A percentile compares a stretch with the other conserved stretches of the same genome.
These are phyloP conservation scores for Pichia sp. DNA, from an alignment of 1,139 yeast genomes.

Conservation along the genomic window DNA sequence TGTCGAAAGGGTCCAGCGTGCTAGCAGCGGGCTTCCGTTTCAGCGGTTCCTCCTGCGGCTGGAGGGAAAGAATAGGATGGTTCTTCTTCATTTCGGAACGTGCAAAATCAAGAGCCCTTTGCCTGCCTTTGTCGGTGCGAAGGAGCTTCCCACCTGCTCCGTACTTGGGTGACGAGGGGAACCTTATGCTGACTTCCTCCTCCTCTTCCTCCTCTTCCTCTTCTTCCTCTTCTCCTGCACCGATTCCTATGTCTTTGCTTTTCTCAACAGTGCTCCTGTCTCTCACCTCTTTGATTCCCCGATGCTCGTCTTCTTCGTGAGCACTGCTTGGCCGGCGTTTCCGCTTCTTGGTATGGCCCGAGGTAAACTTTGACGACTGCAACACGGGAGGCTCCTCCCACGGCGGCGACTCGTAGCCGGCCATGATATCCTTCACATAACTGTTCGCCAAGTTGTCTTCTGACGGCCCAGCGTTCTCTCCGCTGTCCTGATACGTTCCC, in stretches of 20 bases:
- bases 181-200: conserved; percentile 37
- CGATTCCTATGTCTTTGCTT: not conserved
- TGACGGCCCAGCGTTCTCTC: not conserved
- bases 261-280: not conserved
- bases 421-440: conserved; percentile 14
- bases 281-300: not conserved
- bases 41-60: not conserved
- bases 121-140: conserved; percentile 24
- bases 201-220: conserved; percentile 10
- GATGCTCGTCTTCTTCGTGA: not conserved
- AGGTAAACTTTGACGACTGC: conserved; percentile 24
- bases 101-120: conserved; percentile 27
- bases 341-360: conserved; percentile 1
- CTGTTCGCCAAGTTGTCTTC: conserved; percentile 3
- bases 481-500: not conserved
- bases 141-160: conserved; percentile 31
- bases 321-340: not conserved
- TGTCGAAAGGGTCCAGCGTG: not conserved
- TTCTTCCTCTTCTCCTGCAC: not conserved
- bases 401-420: conserved; percentile 23
- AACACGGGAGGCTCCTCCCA: conserved; percentile 33
- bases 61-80: conserved; percentile 19
- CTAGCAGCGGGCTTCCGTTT: not conserved
- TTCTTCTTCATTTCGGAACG: conserved; percentile 18
- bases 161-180: conserved; percentile 49